Percentiles rank a stretch among this genome's conserved stretches.
These are phyloP conservation scores for Hymenoscyphus fructigenus DNA, from an alignment of 2,329 filamentous ascomycete species.

Conservation along the genomic window DNA sequence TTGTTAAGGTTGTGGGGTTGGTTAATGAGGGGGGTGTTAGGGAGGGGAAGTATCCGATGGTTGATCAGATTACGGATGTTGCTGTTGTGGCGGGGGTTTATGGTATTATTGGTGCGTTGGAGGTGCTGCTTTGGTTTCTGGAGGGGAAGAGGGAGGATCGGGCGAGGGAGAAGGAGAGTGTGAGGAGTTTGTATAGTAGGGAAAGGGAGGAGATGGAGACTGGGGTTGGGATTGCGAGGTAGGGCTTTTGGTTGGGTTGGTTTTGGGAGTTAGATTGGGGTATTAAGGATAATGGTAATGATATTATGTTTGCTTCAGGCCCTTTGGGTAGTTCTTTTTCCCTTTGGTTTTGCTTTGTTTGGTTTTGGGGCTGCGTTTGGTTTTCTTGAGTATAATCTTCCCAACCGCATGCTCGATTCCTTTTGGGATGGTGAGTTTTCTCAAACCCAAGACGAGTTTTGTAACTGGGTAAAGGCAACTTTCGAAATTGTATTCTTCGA, in stretches of 20 bases:
- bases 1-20: constrained; percentile 35
- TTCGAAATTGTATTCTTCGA: too few relatives aligned
- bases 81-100: constrained; percentile 39
- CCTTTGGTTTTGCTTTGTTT: too few relatives aligned
- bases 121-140: constrained; percentile 29
- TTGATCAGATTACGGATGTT: constrained; percentile 37
- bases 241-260: background rate
- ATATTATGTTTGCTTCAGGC: background rate
- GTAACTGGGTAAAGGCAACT: too few relatives aligned
- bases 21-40: constrained; percentile 32
- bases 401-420: too few relatives aligned
- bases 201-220: constrained; percentile 7
- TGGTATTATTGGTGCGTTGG: constrained; percentile 32
- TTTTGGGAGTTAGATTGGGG: background rate
- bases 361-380: too few relatives aligned
- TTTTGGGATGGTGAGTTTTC: too few relatives aligned
- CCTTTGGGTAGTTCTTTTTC: background rate
- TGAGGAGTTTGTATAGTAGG: constrained; percentile 13
- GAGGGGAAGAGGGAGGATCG: constrained; percentile 19
- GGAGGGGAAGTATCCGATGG: constrained; percentile 36
- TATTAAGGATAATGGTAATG: background rate
- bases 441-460: too few relatives aligned
- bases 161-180: constrained; percentile 10
- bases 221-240: background rate
- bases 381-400: too few relatives aligned